Base-by-base conservation (phyloP, 2,329 filamentous ascomycete species). In the Penicillium sp. region DNA sequence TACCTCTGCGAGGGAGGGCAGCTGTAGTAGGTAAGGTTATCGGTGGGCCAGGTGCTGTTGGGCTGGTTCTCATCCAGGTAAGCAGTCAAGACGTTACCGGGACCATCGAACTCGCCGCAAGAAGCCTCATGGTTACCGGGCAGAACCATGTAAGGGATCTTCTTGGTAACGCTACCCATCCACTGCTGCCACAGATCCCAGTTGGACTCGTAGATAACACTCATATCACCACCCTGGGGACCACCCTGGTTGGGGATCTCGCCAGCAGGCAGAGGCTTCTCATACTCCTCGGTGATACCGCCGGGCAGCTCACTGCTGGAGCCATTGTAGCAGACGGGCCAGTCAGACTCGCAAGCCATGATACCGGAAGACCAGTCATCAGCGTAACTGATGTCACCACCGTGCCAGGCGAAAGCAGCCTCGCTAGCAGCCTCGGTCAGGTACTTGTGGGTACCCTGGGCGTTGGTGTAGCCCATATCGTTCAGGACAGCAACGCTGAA, bases 401-500 rank as follows among this genome's bases (percentile, higher is more conserved):
- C 80, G 65, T 83, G 81, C 81, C 81, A 83, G 26, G 77, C 77
- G 61, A 83, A 82, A 3, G 75, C 75, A 19, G 74, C 60, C n/a
- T 80, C 73, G n/a, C 75, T 66, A 39, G 73, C 73, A 5, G 72
- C 77, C 37, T 75, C 62, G 35, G 63, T 65, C 14, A 83, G 69
- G 45, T 81, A 71, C 59, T 75, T 71, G 68, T 75, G 75, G 1
- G 80, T 82, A 16, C 80, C 80, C 1, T 71, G 66, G 19, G 80
- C 80, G 50, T 82, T 82, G 45, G 79, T 82, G 68, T 82, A 82
- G 8, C 80, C 80, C 80, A 83, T 82, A 58, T 83, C 81, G 58
- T 81, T 81, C 39, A 83, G 59, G 2, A 83, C 75, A 21, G 78
- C 79, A 14, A 82, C 68, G 5, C 70, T 73, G 65, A 83, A 82